These are phyloP conservation scores for Ophiostoma australiae DNA, from an alignment of 2,329 filamentous ascomycete genomes.

Conservation along the genomic window DNA sequence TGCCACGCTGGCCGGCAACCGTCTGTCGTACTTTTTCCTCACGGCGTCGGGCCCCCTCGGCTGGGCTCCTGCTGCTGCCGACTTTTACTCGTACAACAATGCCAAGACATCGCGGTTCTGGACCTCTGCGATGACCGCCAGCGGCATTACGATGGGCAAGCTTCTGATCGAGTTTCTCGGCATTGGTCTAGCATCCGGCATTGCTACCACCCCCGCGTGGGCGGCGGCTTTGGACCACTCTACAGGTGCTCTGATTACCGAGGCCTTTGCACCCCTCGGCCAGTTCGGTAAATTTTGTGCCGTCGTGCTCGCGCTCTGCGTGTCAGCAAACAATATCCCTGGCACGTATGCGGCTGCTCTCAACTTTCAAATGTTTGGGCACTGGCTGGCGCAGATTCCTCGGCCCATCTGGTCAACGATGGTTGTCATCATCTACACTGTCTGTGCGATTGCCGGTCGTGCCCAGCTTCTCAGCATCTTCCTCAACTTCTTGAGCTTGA, in stretches of 20 bases:
- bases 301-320: slow-evolving; percentile 58
- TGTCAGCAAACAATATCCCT: slow-evolving; percentile 62
- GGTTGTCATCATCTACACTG: slow-evolving; percentile 57
- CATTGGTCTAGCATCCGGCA: slow-evolving; percentile 57
- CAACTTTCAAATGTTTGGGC: slow-evolving; percentile 63
- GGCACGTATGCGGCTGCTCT: slow-evolving; percentile 61
- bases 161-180: slow-evolving; percentile 58
- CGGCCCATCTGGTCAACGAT: slow-evolving; percentile 61
- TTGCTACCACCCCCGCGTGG: slow-evolving; percentile 50
- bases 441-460: slow-evolving; percentile 60
- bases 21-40: slow-evolving; percentile 65
- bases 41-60: slow-evolving; percentile 61
- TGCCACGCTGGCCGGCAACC: slow-evolving; percentile 50
- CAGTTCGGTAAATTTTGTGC: slow-evolving; percentile 63
- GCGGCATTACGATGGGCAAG: slow-evolving; percentile 54
- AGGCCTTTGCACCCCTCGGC: slow-evolving; percentile 54
- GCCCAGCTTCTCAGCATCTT: slow-evolving; percentile 59
- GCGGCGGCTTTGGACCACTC: slow-evolving; percentile 52
- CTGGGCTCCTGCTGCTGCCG: slow-evolving; percentile 58
- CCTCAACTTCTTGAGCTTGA: slow-evolving; percentile 63
- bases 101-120: slow-evolving; percentile 30
- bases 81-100: slow-evolving; percentile 57
- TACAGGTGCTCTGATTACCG: slow-evolving; percentile 60
- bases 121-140: slow-evolving; percentile 53
- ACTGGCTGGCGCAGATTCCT: slow-evolving; percentile 53